Percentiles rank a stretch among this genome's conserved stretches.
These are phyloP conservation scores for Verticillium alfalfae DNA, from an alignment of 2,329 filamentous ascomycete genomes.

Conservation along the genomic window DNA sequence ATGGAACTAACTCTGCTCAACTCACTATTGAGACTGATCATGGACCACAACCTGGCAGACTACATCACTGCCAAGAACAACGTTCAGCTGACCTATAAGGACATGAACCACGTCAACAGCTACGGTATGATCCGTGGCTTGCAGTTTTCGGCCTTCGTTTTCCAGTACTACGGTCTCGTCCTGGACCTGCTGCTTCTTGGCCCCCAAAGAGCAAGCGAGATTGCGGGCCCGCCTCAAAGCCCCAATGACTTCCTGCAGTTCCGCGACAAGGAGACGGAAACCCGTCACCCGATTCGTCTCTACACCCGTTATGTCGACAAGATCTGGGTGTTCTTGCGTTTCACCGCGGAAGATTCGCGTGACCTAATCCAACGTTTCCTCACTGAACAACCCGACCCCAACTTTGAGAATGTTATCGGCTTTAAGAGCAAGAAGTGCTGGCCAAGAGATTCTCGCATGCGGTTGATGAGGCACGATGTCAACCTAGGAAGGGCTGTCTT, in stretches of 20 bases:
- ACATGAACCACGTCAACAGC: constrained; percentile 99
- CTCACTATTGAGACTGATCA: constrained; percentile 85
- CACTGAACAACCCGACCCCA: constrained; percentile 96
- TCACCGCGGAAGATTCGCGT: constrained; percentile 87
- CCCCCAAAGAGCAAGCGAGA: constrained; percentile 93
- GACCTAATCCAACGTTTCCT: constrained; percentile 96
- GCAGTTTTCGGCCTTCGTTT: constrained; percentile 97
- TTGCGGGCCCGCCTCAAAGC: constrained; percentile 86
- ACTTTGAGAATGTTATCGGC: constrained; percentile 98
- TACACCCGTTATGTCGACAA: constrained; percentile 98
- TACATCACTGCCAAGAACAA: constrained; percentile 99
- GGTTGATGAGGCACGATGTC: constrained; percentile 96
- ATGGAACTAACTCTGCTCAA: constrained; percentile 96
- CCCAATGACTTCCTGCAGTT: constrained; percentile 99
- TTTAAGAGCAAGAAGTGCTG: constrained; percentile 99
- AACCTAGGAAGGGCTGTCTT: constrained; percentile 96
- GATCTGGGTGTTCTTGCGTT: constrained; percentile 96
- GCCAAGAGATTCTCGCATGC: constrained; percentile 96
- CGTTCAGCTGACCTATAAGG: constrained; percentile 97
- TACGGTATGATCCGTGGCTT: constrained; percentile 97
- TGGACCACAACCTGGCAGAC: constrained; percentile 98
- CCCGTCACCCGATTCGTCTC: constrained; percentile 89
- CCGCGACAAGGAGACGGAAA: constrained; percentile 86
- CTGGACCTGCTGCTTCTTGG: constrained; percentile 89
- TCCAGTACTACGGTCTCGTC: constrained; percentile 97